Evolutionary conservation across 768 basidiomycete species (phyloP), one percentile per base, ranked within the genome.

Genomic region (Lentinula sp.): DNA sequence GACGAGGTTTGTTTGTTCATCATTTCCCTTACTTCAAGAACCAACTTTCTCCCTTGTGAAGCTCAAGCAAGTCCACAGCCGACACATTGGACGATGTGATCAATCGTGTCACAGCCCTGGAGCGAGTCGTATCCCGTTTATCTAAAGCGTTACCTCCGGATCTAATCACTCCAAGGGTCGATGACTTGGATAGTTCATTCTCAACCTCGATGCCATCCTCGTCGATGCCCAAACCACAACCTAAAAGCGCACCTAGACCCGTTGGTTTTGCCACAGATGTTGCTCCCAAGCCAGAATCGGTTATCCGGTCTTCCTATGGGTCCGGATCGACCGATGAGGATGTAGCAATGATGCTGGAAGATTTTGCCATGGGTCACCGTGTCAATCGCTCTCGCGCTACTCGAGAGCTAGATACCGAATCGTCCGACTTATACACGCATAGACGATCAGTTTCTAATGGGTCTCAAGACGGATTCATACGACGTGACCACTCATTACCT

Each of bases 291-390:
- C 23, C 43, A 15, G 18, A 48, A 45, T 67, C 61, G 39, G 53
- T 42, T 52, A 67, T 65, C 48, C 64, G 62, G 37, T 62, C 66
- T 35, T 64, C 67, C 1, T 68, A 67, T 51, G 63, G 65, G 3
- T 49, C 62, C 5, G 61, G 63, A 40, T 63, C 67, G 31, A 65
- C 61, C 15, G 68, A 68, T 35, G 70, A 70, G 61, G 68, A 70
- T 35, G 67, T 64, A 35, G 70, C 66, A 1, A 68, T 68, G 67
- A 69, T 70, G 64, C 66, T 70, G 21, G 70, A 70, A 54, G 70
- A 35, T 40, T 59, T 63, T 16, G 42, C 49, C 4, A 60, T 64
- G 61, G 64, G 62, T 8, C 62, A 62, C 43, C 34, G 57, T 15
- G 62, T 68, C 35, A 68, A 68, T 49, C 60, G 59, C 15, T 61